Evolutionary conservation across 768 basidiomycete genomes (phyloP), one percentile per base, ranked within the genome.

Genomic region (Lactifluus subvellereus): DNA sequence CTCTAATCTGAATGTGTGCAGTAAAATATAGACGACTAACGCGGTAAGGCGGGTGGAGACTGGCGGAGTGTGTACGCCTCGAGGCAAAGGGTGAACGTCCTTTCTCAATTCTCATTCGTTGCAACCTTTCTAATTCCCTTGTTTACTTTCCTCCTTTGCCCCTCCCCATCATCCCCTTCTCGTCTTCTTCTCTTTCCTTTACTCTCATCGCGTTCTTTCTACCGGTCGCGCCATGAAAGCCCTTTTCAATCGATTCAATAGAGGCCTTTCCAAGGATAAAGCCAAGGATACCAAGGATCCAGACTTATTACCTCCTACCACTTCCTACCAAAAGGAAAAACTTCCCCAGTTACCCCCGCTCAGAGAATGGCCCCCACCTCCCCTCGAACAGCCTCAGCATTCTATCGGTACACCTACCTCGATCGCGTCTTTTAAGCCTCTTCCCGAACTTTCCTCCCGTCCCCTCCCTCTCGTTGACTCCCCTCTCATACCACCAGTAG

Each of bases 171-270:
- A 22, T 47, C 50, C 42, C 62, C 63, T 59, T 68, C 52, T 60
- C 63, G 50, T 59, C 33, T 59, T 61, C 59, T 65, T 60, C 51
- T 22, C 33, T 0, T 42, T 61, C 65, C 6, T 27, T 48, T 27
- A 3, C 16, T 49, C 53, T 27, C 48, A 60, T 62, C 65, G 67
- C 62, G 61, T 57, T 32, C 27, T 40, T 48, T 33, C 22, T 37
- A 10, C 35, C 14, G n/a, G 43, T 27, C 20, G 30, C 66, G 64
- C 74, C 73, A 93, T 93, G 90, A 92, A 91, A 81, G 90, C 91
- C 49, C 87, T 92, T 69, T 83, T 92, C 74, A 82, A 82, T 72
- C 84, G 89, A 71, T 77, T 92, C 69, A 89, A 89, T 71, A 75
- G 85, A 69, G 81, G 78, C 62, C 81, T 78, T 68, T 74, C 79